Evolutionary conservation across 1,139 yeast species (phyloP).

Genomic region (Eremothecium sinecaudum): DNA sequence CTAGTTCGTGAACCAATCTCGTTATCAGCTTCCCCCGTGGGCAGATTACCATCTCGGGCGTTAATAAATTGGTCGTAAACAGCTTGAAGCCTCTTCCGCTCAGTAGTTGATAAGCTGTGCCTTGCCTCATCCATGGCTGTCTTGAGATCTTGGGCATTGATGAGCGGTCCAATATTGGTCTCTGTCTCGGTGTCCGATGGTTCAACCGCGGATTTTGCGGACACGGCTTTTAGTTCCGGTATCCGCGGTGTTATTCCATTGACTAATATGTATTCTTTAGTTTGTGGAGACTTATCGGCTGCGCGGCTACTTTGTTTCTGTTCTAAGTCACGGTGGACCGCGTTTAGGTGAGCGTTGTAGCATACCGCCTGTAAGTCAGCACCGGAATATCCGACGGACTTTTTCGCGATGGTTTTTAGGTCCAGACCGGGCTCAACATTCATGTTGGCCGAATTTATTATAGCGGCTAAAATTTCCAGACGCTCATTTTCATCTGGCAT

Average conservation of each 20-base stretch:
- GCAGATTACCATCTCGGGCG: slow-evolving; percentile 83
- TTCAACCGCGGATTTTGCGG: neutral
- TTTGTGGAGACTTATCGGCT: slow-evolving; percentile 1
- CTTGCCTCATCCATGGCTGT: slow-evolving; percentile 67
- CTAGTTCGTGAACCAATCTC: slow-evolving; percentile 83
- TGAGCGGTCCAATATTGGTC: neutral
- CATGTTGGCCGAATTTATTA: slow-evolving; percentile 36
- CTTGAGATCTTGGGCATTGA: slow-evolving; percentile 42
- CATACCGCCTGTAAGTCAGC: slow-evolving; percentile 93
- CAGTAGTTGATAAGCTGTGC: slow-evolving; percentile 74
- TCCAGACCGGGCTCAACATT: slow-evolving; percentile 42
- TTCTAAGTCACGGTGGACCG: slow-evolving; percentile 71
- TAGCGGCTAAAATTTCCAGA: slow-evolving; percentile 50
- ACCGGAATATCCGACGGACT: slow-evolving; percentile 76
- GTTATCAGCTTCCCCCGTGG: slow-evolving; percentile 70
- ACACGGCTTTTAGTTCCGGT: neutral
- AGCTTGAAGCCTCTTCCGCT: slow-evolving; percentile 48
- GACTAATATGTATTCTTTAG: neutral
- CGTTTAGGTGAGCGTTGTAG: slow-evolving; percentile 84
- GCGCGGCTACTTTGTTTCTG: slow-evolving; percentile 23
- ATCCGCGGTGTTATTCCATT: neutral
- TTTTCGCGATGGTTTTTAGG: slow-evolving; percentile 45
- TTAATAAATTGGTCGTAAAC: slow-evolving; percentile 69
- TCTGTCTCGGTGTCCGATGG: slow-evolving; percentile 5
- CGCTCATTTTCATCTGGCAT: slow-evolving; percentile 70